Base-by-base conservation (phyloP, 192 early-diverging fungal genomes). In the Entrophospora sp. region DNA sequence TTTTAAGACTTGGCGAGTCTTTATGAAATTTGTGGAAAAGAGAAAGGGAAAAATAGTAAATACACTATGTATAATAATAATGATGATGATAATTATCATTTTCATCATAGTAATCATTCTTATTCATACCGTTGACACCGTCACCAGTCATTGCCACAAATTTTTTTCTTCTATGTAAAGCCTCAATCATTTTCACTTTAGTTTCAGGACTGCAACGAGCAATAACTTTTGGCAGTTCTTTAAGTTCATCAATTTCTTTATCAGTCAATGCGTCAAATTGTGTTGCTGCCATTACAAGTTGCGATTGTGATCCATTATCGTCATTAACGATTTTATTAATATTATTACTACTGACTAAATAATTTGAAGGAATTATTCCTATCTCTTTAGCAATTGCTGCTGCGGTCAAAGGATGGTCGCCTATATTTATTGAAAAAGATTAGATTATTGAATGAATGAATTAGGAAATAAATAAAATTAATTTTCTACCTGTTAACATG, bases 101-200 rank as follows among this genome's bases (percentile, higher is more conserved):
- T n/a, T n/a, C n/a, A n/a, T n/a, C n/a, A n/a, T n/a, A n/a, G n/a
- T 8, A 42, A 42, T 16, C 10, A 42, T 42, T 6, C n/a, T n/a
- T n/a, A 4, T 42, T 16, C n/a, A 16, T 42, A 42, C 40, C 40
- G 74, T 91, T 91, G 43, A 89, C 87, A 65, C 89, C 89, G 73
- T 91, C 89, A 71, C 96, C 96, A 42, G 94, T 95, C 92, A 95
- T 94, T 48, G 85, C 91, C 57, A 86, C 85, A 66, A 88, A 85
- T 43, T 82, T 79, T 20, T 77, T 77, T 59, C 84, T 80, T 42
- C 83, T 76, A 73, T 98, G 94, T 58, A 98, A 79, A 14, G 93
- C 91, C 69, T 88, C 84, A 60, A 98, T 93, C 78, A 98, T 95
- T 73, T 98, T 96, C 65, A 95, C 85, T 76, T 98, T 98, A 73